Base-by-base conservation (phyloP, 2,329 filamentous ascomycete species). In the Penicillium glabrum region DNA sequence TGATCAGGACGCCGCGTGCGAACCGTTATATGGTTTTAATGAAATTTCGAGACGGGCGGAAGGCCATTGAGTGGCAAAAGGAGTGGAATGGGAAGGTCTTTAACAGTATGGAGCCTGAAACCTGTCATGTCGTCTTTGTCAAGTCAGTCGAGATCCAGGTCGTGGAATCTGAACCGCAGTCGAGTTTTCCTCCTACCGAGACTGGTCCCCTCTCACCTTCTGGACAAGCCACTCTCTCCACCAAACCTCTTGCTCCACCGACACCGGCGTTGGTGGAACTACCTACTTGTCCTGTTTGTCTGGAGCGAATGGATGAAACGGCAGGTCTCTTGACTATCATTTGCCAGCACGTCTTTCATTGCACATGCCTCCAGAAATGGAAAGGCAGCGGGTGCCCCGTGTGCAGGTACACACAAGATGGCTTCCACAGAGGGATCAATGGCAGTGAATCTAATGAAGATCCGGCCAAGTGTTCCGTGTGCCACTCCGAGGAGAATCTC, bases 301-400 rank as follows among this genome's bases (percentile, higher is more conserved):
- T 99, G 5, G 95, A 99, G 73, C 88, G 93, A 47, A 99, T 99
- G 95, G 95, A 99, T 69, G 93, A 98, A 72, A 97, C 93, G 0
- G 96, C 92, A 0, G 95, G 95, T 0, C 81, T 99, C 2, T 85
- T 99, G 70, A 99, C 95, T 1, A 98, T 98, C 41, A 88, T 96
- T 29, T 99, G 95, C 71, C 93, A 98, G 69, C 95, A 99, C 68
- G 91, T 98, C 51, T 99, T 99, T 71, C 95, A 99, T 73, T 98
- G 95, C 71, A 93, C 89, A 1, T 99, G 95, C 75, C 81, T 99
- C 1, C 90, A 96, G 69, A 98, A 95, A 71, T 99, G 95, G 95
- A 91, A 90, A 70, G 93, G 93, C 5, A 89, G 88, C 26, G 93
- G 93, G 5, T 99, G 95, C 70, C 95, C 95, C 0, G 92, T 99